Conservation (phyloP, 257 asterid genomes). For the Solanum habrochaites region DNA sequence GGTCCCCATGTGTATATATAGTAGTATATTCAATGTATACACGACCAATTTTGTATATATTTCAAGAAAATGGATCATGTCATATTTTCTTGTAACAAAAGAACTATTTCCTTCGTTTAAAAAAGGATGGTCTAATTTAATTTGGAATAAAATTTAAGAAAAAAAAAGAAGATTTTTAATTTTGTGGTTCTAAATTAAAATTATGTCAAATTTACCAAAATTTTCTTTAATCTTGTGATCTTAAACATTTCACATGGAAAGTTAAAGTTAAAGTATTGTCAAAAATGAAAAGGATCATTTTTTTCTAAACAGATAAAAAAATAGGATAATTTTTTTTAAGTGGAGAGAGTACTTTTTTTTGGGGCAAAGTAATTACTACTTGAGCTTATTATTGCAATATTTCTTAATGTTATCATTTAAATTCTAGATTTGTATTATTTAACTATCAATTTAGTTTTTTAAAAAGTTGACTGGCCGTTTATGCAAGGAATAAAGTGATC, state of each 20-base stretch:
- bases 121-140: accelerated
- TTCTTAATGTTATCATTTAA: neutral
- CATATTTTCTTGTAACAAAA: neutral
- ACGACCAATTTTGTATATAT: neutral
- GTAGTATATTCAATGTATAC: neutral
- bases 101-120: no score
- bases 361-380: neutral
- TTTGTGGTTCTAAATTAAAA: no score
- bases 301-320: no score
- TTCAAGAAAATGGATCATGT: neutral
- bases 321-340: no score
- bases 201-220: no score
- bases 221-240: no score
- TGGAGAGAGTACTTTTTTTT: accelerated
- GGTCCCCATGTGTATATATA: neutral
- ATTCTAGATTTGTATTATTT: neutral
- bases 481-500: neutral
- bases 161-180: no score
- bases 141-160: accelerated
- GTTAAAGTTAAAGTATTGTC: accelerated
- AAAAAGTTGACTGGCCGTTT: neutral
- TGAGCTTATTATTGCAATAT: neutral
- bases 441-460: neutral
- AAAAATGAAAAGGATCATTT: accelerated
- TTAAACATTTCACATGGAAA: no score